Conservation (phyloP, 2,329 filamentous ascomycete genomes). For the Aspergillus proliferans region DNA sequence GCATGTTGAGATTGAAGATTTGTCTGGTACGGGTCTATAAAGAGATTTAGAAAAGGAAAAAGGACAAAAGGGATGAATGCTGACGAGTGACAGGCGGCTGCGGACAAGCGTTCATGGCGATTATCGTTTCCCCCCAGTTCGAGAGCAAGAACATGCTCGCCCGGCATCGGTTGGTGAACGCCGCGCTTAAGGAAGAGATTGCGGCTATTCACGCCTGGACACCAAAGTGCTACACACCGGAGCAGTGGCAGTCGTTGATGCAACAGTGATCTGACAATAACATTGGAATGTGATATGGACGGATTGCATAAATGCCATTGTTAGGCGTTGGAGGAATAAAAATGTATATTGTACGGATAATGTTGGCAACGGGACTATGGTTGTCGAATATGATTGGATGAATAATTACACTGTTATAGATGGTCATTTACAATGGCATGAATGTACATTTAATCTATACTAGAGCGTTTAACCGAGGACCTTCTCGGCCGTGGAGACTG, state of each 20-base stretch:
- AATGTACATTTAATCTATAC: slow-evolving; percentile 2
- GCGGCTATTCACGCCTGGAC: slow-evolving; percentile 91
- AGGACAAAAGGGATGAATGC: background rate
- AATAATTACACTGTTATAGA: background rate
- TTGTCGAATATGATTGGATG: background rate
- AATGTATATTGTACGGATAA: background rate
- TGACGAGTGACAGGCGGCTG: slow-evolving; percentile 52
- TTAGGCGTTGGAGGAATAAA: slow-evolving; percentile 1
- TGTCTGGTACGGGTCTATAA: slow-evolving; percentile 64
- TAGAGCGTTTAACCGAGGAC: slow-evolving; percentile 34
- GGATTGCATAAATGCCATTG: background rate
- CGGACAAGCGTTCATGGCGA: slow-evolving; percentile 63
- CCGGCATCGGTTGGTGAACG: slow-evolving; percentile 80
- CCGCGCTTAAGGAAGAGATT: slow-evolving; percentile 77
- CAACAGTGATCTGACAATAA: slow-evolving; percentile 31
- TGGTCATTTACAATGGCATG: background rate
- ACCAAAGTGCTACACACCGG: slow-evolving; percentile 84
- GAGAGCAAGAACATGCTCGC: slow-evolving; percentile 69
- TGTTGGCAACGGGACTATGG: background rate
- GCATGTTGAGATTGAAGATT: slow-evolving; percentile 82
- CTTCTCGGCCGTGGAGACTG: slow-evolving; percentile 47
- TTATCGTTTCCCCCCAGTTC: slow-evolving; percentile 66
- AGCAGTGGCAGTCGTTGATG: slow-evolving; percentile 70
- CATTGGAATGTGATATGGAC: background rate
- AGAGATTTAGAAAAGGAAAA: too few relatives aligned